These are phyloP conservation scores for Pneumocystis murina DNA, from an alignment of 1,139 yeast genomes.

Conservation along the genomic window DNA sequence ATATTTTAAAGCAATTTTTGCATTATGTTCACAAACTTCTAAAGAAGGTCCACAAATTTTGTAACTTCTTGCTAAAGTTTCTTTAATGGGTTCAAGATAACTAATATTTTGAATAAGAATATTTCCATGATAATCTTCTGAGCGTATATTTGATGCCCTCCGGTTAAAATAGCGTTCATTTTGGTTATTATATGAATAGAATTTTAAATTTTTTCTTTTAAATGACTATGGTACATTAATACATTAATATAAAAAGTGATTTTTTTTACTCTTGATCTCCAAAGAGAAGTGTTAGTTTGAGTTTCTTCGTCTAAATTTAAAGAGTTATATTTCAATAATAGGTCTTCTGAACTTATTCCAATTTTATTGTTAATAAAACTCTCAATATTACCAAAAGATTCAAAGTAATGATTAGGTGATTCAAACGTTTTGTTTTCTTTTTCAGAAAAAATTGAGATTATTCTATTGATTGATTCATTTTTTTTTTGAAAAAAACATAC, in stretches of 20 bases:
- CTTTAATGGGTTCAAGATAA: constrained; percentile 59
- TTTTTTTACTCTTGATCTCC: neutral
- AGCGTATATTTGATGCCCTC: constrained; percentile 16
- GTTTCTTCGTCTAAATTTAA: neutral
- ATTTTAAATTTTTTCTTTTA: neutral
- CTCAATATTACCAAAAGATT: constrained; percentile 3
- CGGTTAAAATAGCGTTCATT: constrained; percentile 4
- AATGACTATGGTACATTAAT: neutral
- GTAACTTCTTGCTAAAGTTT: constrained; percentile 65
- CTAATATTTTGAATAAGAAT: constrained; percentile 50
- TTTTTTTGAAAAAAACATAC: constrained; percentile 8
- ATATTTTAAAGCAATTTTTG: constrained; percentile 51
- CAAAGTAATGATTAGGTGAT: neutral
- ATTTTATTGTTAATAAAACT: neutral
- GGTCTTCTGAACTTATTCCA: neutral
- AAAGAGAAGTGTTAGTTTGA: neutral
- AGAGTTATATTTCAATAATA: neutral
- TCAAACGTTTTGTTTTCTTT: neutral
- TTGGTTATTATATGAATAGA: neutral
- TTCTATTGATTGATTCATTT: neutral
- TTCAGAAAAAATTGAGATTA: neutral
- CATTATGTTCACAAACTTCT: constrained; percentile 51
- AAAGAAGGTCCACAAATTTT: constrained; percentile 50
- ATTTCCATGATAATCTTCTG: constrained; percentile 24
- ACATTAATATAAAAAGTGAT: neutral